Percentiles rank a stretch among this genome's conserved stretches.
These are phyloP conservation scores for Penstemon eatonii DNA, from an alignment of 257 asterid species.

Conservation along the genomic window DNA sequence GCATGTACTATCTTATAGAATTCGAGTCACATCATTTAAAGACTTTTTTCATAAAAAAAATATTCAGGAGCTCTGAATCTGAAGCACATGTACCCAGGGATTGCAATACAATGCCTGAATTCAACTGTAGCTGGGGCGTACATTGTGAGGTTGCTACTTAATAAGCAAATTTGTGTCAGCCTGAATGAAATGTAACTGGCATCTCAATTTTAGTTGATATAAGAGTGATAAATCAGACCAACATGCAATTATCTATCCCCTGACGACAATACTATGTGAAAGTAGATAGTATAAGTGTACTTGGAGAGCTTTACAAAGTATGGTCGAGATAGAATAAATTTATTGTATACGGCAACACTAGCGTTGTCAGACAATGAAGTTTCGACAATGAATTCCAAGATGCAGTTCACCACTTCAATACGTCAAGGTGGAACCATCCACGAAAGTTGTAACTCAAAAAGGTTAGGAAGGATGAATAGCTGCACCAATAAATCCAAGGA, in stretches of 20 bases:
- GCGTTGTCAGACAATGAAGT: slow-evolving; percentile 5
- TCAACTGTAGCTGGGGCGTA: background rate
- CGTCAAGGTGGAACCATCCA: background rate
- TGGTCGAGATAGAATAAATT: background rate
- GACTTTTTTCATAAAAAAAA: background rate
- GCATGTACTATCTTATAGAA: background rate
- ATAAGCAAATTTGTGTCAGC: background rate
- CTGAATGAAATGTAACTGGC: background rate
- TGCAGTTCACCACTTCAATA: background rate
- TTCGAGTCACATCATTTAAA: background rate
- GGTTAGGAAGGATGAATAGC: background rate
- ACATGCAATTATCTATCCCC: background rate
- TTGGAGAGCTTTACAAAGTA: slow-evolving; percentile 1
- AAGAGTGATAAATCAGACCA: background rate
- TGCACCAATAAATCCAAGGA: background rate
- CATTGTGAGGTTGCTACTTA: background rate
- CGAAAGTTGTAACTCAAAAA: background rate
- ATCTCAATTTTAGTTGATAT: background rate
- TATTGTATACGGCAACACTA: slow-evolving; percentile 5
- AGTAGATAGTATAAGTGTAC: background rate
- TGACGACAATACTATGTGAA: background rate
- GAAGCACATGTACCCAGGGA: background rate
- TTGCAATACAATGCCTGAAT: background rate
- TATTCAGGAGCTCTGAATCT: background rate
- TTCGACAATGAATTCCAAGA: background rate